These are phyloP conservation scores for Globisporangium acanthophoron DNA, from an alignment of 352 stramenopile genomes.

Conservation along the genomic window DNA sequence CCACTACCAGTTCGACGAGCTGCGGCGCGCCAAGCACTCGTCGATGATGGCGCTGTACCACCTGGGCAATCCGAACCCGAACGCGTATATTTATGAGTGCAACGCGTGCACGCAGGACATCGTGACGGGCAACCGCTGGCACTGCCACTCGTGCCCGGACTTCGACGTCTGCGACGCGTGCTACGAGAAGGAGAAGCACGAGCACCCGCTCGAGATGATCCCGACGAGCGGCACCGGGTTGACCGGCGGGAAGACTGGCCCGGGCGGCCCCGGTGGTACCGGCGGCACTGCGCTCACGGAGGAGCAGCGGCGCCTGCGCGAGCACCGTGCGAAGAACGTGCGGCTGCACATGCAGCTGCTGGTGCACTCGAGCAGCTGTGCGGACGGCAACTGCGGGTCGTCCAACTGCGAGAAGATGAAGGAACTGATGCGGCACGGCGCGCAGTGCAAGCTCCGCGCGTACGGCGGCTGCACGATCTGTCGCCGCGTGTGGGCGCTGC, in stretches of 20 bases:
- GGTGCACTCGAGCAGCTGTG: slow-evolving; percentile 94
- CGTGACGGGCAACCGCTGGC: slow-evolving; percentile 80
- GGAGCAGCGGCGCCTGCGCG: slow-evolving; percentile 60
- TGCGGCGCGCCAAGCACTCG: slow-evolving; percentile 98
- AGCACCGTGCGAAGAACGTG: slow-evolving; percentile 93
- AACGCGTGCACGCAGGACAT: slow-evolving; percentile 84
- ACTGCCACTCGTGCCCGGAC: slow-evolving; percentile 85
- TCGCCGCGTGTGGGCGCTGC: slow-evolving; percentile 94
- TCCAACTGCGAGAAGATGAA: slow-evolving; percentile 99
- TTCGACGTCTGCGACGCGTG: slow-evolving; percentile 89
- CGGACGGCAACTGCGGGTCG: slow-evolving; percentile 89
- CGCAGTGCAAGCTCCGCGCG: slow-evolving; percentile 89
- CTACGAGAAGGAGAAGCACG: slow-evolving; percentile 79
- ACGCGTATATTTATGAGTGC: slow-evolving; percentile 85
- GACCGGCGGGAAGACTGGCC: slow-evolving; percentile 7
- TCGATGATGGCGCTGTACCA: slow-evolving; percentile 99
- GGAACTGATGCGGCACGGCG: slow-evolving; percentile 93
- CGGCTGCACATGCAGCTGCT: slow-evolving; percentile 97
- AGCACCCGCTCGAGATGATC: slow-evolving; percentile 79
- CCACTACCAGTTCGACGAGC: slow-evolving; percentile 99
- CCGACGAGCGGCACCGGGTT: slow-evolving; percentile 53
- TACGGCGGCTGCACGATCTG: slow-evolving; percentile 95
- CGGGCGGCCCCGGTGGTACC: slow-evolving; percentile 3
- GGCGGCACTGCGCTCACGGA: slow-evolving; percentile 36
- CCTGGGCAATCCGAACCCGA: slow-evolving; percentile 93